Evolutionary conservation across 306 rosid genomes (phyloP), one percentile per base, ranked within the genome.

Genomic region (Lathyrus sativus): DNA sequence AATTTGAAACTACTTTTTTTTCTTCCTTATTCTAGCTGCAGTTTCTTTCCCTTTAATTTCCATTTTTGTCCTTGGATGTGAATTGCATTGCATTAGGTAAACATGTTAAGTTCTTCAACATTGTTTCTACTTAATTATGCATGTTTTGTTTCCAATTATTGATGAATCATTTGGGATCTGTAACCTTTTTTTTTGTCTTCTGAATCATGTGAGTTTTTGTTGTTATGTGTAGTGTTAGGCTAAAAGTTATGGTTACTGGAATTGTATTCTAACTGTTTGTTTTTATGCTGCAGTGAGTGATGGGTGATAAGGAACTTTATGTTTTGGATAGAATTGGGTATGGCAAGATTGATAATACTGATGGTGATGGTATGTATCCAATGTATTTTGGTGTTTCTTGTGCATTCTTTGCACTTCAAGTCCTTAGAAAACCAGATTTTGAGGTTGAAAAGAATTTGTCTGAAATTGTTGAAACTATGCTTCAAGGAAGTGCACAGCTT

Each of bases 331-430:
- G 63, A 71, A 67, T 73, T 41, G 81, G 74, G 53, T 72, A 69
- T 58, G 85, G 76, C 54, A 78, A 76, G 79, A 73, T 51, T 60
- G 85, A 61, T 15, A 22, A 7, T 15, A 22, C 56, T 65, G 74
- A 65, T 22, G 42, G 26, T 64, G 79, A 86, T 62, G 78, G 76
- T 68, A 67, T 90, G 76, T 86, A 84, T 75, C 91, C 96, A 9
- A 66, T 79, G 84, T 93, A 81, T 79, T 88, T 90, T 59, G 98
- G 97, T 60, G 89, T 86, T 70, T 88, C 98, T 44, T 93, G 96
- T 68, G 98, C 96, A 35, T 85, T 93, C 39, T 85, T 86, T 46
- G 98, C 91, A 19, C 89, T 88, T 22, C 83, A 84, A 54, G 79
- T 79, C 6, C 76, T 93, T 75, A 74, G 90, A 54, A 70, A 79